Base-by-base conservation (phyloP, 352 stramenopile genomes). In the Phytophthora sp. region DNA sequence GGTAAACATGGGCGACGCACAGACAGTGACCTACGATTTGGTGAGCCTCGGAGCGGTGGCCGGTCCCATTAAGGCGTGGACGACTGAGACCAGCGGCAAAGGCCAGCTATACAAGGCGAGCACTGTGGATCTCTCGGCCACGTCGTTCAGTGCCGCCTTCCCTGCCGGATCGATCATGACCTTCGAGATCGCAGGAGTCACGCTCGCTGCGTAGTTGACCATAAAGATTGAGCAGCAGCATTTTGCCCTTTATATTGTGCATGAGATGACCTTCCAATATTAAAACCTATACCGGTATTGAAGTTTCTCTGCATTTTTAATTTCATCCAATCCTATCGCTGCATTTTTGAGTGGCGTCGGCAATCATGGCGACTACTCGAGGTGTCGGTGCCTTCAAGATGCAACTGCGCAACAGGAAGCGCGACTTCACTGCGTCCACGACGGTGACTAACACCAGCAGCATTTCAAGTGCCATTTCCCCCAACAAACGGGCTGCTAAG, bases 11-110 rank as follows among this genome's bases (percentile, higher is more conserved):
- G 68, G 57, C 13, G 63, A 63, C 5, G 53, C 53, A 1, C 68
- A 77, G 52, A 77, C 61, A 9, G 51, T 81, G n/a, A 79, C 58
- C 18, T 88, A 74, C 29, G 74, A 88, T 46, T 44, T 88, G 13
- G 71, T 69, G 6, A 61, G 49, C 12, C 82, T 82, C 55, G 70
- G 33, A 16, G 47, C 53, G 0, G 70, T 84, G 16, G 59, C 47
- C 13, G 56, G 63, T 1, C 58, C 65, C 15, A 63, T 78, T 20
- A 74, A 66, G 1, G 54, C 52, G 27, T 85, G 79, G 79, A 80
- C 63, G 11, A 88, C 79, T 5, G 79, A 85, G 59, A 88, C 79
- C 2, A 80, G 59, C 55, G 74, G 63, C 46, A 66, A 12, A 30
- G 65, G 52, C 33, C 69, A 46, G 3, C 69, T 80, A 24, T 84